Evolutionary conservation across 306 rosid genomes (phyloP), one percentile per base, ranked within the genome.

Genomic region (Casuarina glauca): DNA sequence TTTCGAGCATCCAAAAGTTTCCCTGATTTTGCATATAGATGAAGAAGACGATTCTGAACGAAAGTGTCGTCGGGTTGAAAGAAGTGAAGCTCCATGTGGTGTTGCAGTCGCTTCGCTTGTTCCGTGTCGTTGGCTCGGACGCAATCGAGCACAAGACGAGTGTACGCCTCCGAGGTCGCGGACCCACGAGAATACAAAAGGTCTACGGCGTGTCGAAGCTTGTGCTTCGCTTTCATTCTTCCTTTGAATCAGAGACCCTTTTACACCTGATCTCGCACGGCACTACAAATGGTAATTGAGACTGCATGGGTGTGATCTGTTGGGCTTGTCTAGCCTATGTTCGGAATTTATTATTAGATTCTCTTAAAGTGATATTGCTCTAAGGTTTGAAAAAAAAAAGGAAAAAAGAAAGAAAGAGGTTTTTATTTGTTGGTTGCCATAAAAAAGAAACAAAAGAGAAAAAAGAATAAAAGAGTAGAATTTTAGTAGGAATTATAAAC

Each of bases 21-120:
- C 35, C 94, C 90, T 42, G 46, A 78, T 78, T 87, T 87, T 1
- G 86, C 91, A 53, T 85, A 87, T 72, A 75, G 61, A 44, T 76
- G 86, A 70, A 87, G 88, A 68, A 90, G 83, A 69, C 88, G 88
- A 63, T 89, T 91, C 4, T 88, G 90, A 76, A 91, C 39, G 61
- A 91, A 89, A 44, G 92, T 71, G 60, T 83, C 83, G 7, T 64
- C 19, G 55, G 93, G 87, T 76, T 83, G 88, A 69, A 91, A 87
- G 57, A 84, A 83, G 86, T 89, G 78, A 78, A 69, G 78, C 13
- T 87, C 89, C 91, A 91, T 91, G 87, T 89, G 93, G 61, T 89
- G 85, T 60, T 89, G 89, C 78, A 89, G 61, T 79, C 90, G 84
- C 88, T 85, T 89, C 46, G 88, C 92, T 82, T 88, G 91, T 53